These are phyloP conservation scores for Pelargonium fulgidum DNA, from an alignment of 441 rosid species.

Conservation along the genomic window DNA sequence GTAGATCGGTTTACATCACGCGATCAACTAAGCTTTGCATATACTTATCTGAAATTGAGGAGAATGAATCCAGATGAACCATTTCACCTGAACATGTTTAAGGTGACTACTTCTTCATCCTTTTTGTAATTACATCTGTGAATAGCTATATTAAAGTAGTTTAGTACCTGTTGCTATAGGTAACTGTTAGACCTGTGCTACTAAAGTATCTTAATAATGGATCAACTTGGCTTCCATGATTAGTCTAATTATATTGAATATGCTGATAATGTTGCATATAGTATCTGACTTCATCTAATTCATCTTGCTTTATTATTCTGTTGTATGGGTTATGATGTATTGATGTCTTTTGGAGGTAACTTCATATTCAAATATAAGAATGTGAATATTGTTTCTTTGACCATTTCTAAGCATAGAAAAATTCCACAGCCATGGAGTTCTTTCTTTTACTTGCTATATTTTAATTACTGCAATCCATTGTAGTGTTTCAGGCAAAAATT, in stretches of 20 bases:
- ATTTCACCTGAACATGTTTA: constrained; percentile 72
- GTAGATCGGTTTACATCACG: constrained; percentile 85
- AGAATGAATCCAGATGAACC: constrained; percentile 65
- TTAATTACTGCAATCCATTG: not conserved
- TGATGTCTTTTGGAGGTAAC: no score
- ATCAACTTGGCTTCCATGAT: no score
- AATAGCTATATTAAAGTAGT: not conserved
- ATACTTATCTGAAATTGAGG: constrained; percentile 74
- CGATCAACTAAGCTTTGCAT: constrained; percentile 89
- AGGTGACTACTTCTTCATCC: constrained; percentile 38
- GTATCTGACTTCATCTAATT: no score
- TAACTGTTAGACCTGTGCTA: not conserved
- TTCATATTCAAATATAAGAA: no score
- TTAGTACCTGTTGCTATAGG: constrained; percentile 3
- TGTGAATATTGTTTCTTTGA: not conserved
- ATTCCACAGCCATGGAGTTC: not conserved
- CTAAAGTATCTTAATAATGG: not conserved
- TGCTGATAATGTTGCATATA: no score
- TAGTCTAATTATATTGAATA: no score
- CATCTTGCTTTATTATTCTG: no score
- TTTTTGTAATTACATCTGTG: not conserved
- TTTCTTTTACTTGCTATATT: not conserved
- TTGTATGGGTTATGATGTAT: no score
- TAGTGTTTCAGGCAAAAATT: not conserved
- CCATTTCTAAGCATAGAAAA: not conserved